Conservation (phyloP, 2,329 filamentous ascomycete genomes). For the Epichloe amarillans region DNA sequence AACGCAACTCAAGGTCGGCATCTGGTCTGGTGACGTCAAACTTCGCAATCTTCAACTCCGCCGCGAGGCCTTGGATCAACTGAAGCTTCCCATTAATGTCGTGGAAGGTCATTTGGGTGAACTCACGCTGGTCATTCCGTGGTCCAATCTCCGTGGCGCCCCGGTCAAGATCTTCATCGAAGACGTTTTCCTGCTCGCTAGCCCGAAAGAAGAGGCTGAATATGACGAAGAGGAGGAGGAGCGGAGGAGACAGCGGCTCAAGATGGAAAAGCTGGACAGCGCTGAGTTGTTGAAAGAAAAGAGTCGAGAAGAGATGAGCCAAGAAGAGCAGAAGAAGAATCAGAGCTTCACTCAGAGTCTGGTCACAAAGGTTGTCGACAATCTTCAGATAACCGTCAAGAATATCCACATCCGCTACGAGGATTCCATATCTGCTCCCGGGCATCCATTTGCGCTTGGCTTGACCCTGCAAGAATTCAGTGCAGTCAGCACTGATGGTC, state of each 20-base stretch:
- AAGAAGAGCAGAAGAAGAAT: conserved; percentile 92
- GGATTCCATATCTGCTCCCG: conserved; percentile 87
- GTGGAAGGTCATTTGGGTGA: conserved; percentile 87
- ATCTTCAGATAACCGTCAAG: conserved; percentile 92
- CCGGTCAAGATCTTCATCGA: conserved; percentile 92
- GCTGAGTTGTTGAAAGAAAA: conserved; percentile 89
- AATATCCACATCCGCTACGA: conserved; percentile 98
- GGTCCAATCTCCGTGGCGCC: conserved; percentile 90
- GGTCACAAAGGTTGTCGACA: conserved; percentile 94
- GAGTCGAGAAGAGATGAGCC: conserved; percentile 82
- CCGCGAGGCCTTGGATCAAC: conserved; percentile 88
- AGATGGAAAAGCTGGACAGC: conserved; percentile 97
- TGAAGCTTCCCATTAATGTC: conserved; percentile 92
- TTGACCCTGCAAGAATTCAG: conserved; percentile 93
- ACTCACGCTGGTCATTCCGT: conserved; percentile 86
- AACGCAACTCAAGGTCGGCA: conserved; percentile 93
- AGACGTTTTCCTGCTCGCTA: conserved; percentile 90
- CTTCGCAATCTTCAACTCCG: conserved; percentile 84
- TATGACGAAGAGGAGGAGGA: conserved; percentile 92
- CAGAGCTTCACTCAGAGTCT: conserved; percentile 95
- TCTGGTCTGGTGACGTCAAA: conserved; percentile 98
- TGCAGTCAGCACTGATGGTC: conserved; percentile 84
- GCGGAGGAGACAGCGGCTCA: conserved; percentile 71
- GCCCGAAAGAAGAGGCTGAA: conserved; percentile 86
- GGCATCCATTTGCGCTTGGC: conserved; percentile 87